phyloP scores from a whole-genome alignment of 2,329 filamentous ascomycete genomes.

The Penicillium sp. region DNA sequence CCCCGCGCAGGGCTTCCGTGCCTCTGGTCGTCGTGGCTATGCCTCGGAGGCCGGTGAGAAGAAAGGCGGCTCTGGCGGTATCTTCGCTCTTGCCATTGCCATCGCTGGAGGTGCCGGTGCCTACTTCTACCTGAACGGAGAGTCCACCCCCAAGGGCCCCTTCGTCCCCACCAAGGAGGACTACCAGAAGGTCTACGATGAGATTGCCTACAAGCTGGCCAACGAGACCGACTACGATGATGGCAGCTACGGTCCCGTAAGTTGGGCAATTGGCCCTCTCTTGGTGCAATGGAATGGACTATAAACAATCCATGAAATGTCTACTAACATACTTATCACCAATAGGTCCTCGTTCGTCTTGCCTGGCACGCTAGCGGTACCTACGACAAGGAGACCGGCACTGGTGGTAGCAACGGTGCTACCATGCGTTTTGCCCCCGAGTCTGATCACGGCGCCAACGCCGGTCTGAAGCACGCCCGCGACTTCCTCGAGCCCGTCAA shows the following conservation, averaged over 20 bases:
- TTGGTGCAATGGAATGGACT: background rate
- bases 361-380: constrained; percentile 95
- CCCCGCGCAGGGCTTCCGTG: constrained; percentile 68
- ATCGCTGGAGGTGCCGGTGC: constrained; percentile 65
- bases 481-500: constrained; percentile 94
- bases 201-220: constrained; percentile 75
- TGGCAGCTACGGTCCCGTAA: constrained; percentile 85
- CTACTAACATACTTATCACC: background rate
- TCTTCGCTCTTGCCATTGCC: constrained; percentile 61
- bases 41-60: constrained; percentile 65
- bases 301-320: background rate
- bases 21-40: constrained; percentile 76
- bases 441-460: constrained; percentile 87
- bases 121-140: constrained; percentile 62
- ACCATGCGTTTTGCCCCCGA: constrained; percentile 96
- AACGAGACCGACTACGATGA: constrained; percentile 96
- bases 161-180: constrained; percentile 79
- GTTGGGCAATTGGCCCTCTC: constrained; percentile 15
- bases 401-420: constrained; percentile 92
- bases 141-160: constrained; percentile 53
- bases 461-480: constrained; percentile 80
- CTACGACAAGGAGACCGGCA: constrained; percentile 83
- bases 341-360: constrained; percentile 72
- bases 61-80: constrained; percentile 49
- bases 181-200: constrained; percentile 94